Percentiles rank a stretch among this genome's conserved stretches.
These are phyloP conservation scores for Paecilomyces formosus DNA, from an alignment of 2,329 filamentous ascomycete genomes.

Conservation along the genomic window DNA sequence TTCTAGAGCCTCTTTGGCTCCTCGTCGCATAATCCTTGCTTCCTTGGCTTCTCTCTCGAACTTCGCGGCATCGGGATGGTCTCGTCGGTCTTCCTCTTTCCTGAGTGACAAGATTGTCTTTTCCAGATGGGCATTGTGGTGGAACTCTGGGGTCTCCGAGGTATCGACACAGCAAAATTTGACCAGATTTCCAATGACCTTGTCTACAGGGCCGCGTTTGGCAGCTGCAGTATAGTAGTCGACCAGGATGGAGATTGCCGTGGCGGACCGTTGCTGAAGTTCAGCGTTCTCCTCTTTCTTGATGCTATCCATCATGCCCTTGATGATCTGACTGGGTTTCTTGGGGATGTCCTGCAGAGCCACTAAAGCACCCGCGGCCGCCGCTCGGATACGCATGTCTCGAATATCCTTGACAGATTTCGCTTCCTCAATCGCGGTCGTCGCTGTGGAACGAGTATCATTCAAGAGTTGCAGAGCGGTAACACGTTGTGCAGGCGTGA, in stretches of 20 bases:
- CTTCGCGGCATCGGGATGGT: constrained; percentile 82
- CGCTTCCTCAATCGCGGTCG: constrained; percentile 70
- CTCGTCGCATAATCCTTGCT: constrained; percentile 81
- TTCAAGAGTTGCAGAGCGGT: constrained; percentile 72
- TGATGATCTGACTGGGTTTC: constrained; percentile 88
- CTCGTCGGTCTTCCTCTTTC: constrained; percentile 92
- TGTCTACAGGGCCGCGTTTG: constrained; percentile 80
- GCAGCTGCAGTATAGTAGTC: constrained; percentile 74
- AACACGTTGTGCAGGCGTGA: constrained; percentile 80
- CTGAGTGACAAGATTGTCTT: constrained; percentile 83
- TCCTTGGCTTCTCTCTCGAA: constrained; percentile 85
- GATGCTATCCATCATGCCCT: constrained; percentile 96
- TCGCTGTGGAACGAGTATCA: constrained; percentile 65
- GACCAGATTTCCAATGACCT: constrained; percentile 89
- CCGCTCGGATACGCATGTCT: constrained; percentile 78
- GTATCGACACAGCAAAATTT: constrained; percentile 98
- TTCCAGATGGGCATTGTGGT: constrained; percentile 69
- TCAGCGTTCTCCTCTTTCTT: constrained; percentile 90
- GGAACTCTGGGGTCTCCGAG: constrained; percentile 93
- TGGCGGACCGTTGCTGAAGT: constrained; percentile 77
- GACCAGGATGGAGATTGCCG: constrained; percentile 77
- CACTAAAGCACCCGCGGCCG: constrained; percentile 79
- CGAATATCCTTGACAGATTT: constrained; percentile 69
- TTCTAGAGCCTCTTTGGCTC: constrained; percentile 89
- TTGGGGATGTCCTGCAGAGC: constrained; percentile 84